These are phyloP conservation scores for Brassica rapa DNA, from an alignment of 345 rosid genomes.

Conservation along the genomic window DNA sequence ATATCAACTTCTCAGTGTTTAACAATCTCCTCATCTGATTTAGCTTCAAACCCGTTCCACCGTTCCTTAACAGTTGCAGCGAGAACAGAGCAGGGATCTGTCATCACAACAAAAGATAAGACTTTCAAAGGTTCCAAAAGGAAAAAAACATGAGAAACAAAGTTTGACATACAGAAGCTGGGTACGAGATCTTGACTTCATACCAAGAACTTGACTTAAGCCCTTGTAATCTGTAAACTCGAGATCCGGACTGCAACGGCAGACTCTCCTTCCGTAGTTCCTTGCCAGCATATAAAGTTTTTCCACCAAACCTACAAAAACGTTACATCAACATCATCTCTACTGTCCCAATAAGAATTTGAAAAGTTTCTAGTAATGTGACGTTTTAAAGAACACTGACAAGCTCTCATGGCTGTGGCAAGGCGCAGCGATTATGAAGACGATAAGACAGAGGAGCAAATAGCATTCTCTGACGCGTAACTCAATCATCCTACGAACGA, in stretches of 20 bases:
- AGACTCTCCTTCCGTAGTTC: conserved; percentile 70
- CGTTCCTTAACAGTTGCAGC: conserved; percentile 53
- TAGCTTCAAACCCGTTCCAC: conserved; percentile 38
- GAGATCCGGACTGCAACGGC: conserved; percentile 59
- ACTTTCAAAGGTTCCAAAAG: conserved; percentile 2
- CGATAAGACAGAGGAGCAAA: conserved; percentile 34
- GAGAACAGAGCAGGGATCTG: conserved; percentile 80
- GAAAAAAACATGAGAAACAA: conserved; percentile 11
- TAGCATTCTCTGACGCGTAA: not conserved
- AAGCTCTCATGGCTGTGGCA: conserved; percentile 38
- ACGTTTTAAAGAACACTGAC: conserved; percentile 38
- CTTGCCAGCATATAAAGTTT: conserved; percentile 59
- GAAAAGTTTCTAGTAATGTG: not conserved
- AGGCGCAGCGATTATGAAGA: conserved; percentile 24
- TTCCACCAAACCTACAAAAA: conserved; percentile 41
- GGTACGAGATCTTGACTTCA: conserved; percentile 98
- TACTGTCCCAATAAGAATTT: not conserved
- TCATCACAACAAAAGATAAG: not conserved
- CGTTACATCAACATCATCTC: not conserved
- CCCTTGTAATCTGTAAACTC: conserved; percentile 59
- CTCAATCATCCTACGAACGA: conserved; percentile 26
- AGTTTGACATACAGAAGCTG: conserved; percentile 84
- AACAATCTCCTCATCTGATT: conserved; percentile 52
- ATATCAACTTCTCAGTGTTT: conserved; percentile 65
- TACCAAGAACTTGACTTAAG: conserved; percentile 75